Conservation (phyloP, 768 basidiomycete species). For the Pulveroboletus sp. region DNA sequence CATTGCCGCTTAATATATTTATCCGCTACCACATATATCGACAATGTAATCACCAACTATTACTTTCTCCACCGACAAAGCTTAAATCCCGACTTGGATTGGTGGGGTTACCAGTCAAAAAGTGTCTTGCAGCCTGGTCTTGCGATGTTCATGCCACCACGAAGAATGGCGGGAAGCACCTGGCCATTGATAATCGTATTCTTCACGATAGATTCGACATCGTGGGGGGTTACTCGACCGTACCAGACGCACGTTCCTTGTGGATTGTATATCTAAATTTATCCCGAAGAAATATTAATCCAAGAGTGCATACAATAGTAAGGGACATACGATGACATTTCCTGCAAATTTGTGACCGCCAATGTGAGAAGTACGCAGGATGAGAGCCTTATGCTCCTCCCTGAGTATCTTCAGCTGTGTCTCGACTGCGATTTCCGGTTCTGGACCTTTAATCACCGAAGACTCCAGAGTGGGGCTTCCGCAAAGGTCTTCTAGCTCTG, state of each 20-base stretch:
- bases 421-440: conserved; percentile 54
- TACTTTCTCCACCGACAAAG: conserved; percentile 3
- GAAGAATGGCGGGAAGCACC: conserved; percentile 79
- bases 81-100: no score
- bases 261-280: conserved; percentile 76
- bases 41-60: conserved; percentile 22
- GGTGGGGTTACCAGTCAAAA: conserved; percentile 62
- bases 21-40: conserved; percentile 25
- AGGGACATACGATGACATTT: conserved; percentile 74
- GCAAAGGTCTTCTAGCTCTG: conserved; percentile 61
- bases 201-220: conserved; percentile 80
- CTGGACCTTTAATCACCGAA: conserved; percentile 19
- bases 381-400: conserved; percentile 66
- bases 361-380: conserved; percentile 85
- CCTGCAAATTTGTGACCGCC: conserved; percentile 94
- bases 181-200: conserved; percentile 85
- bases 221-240: conserved; percentile 88
- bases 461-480: conserved; percentile 29
- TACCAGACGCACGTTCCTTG: conserved; percentile 89
- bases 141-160: conserved; percentile 81
- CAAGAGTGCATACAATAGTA: neutral
- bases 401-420: conserved; percentile 45
- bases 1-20: conserved; percentile 18
- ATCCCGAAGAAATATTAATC: neutral
- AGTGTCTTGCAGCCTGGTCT: conserved; percentile 65